These are phyloP conservation scores for Tolypocladium inflatum DNA, from an alignment of 2,329 filamentous ascomycete species.

Conservation along the genomic window DNA sequence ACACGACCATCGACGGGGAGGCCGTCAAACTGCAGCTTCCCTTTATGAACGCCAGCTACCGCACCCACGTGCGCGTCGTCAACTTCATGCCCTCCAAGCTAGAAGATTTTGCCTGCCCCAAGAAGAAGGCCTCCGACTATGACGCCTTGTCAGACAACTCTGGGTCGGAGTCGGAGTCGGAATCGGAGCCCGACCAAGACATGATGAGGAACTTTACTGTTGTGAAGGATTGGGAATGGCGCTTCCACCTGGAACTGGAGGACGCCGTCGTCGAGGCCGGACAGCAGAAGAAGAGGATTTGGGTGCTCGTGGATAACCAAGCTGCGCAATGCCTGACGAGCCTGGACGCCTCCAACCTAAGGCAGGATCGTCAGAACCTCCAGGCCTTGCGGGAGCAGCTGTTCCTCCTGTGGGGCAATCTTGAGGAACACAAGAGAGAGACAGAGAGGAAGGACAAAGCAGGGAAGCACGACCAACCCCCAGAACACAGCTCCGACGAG, in stretches of 20 bases:
- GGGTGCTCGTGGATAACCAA: slow-evolving; percentile 56
- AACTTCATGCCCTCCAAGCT: slow-evolving; percentile 67
- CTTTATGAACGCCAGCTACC: slow-evolving; percentile 66
- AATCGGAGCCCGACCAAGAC: slow-evolving; percentile 11
- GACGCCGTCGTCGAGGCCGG: slow-evolving; percentile 38
- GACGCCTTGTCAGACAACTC: slow-evolving; percentile 38
- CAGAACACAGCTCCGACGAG: slow-evolving; percentile 27
- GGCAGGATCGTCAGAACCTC: slow-evolving; percentile 37
- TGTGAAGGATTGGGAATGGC: slow-evolving; percentile 62
- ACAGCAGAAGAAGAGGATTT: slow-evolving; percentile 40
- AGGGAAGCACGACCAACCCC: slow-evolving; percentile 16
- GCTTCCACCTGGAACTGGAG: slow-evolving; percentile 70
- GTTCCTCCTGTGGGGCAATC: slow-evolving; percentile 75
- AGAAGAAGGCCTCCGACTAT: slow-evolving; percentile 31
- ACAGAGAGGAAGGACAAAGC: slow-evolving; percentile 15
- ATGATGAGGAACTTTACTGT: slow-evolving; percentile 13
- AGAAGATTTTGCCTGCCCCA: slow-evolving; percentile 56
- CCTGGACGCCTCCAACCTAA: slow-evolving; percentile 46
- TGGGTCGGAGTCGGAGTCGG: slow-evolving; percentile 11
- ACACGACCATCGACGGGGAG: slow-evolving; percentile 31
- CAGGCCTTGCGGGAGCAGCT: slow-evolving; percentile 55
- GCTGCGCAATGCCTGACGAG: slow-evolving; percentile 38
- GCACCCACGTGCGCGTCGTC: slow-evolving; percentile 62
- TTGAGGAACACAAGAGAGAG: slow-evolving; percentile 58
- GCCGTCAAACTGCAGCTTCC: slow-evolving; percentile 41